These are phyloP conservation scores for Phalaenopsis aphrodite DNA, from an alignment of 106 monocot genomes.

Conservation along the genomic window DNA sequence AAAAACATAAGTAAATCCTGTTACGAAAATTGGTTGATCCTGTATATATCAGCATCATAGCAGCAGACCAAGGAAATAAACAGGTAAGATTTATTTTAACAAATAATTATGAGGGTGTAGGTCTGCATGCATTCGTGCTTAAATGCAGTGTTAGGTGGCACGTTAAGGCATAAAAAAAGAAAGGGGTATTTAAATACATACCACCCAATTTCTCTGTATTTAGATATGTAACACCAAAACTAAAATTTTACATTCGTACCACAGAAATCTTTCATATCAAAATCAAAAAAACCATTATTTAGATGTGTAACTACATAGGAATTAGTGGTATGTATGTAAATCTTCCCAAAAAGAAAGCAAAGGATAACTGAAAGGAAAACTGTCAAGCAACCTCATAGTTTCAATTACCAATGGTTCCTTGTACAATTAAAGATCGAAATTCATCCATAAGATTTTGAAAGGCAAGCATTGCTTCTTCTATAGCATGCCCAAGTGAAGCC, in stretches of 20 bases:
- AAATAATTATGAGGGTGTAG: not conserved
- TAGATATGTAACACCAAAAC: no score
- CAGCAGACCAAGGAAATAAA: not conserved
- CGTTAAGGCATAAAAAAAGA: not conserved
- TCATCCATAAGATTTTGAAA: constrained; percentile 34
- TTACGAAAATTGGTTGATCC: not conserved
- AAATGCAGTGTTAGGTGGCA: not conserved
- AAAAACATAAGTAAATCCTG: no score
- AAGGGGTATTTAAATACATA: no score
- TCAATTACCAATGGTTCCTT: constrained; percentile 63
- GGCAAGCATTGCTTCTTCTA: constrained; percentile 58
- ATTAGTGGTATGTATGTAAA: not conserved
- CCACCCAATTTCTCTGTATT: no score
- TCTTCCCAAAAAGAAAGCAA: no score
- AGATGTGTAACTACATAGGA: no score
- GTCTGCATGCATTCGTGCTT: not conserved
- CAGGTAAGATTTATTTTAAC: not conserved
- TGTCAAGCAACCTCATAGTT: no score
- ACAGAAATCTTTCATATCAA: no score
- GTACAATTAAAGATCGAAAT: constrained; percentile 54
- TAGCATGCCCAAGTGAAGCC: constrained; percentile 28
- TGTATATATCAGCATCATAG: not conserved
- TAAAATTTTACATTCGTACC: no score
- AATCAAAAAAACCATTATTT: no score
- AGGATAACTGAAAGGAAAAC: no score